phyloP scores from a whole-genome alignment of 345 rosid genomes.

The Isatis tinctoria region DNA sequence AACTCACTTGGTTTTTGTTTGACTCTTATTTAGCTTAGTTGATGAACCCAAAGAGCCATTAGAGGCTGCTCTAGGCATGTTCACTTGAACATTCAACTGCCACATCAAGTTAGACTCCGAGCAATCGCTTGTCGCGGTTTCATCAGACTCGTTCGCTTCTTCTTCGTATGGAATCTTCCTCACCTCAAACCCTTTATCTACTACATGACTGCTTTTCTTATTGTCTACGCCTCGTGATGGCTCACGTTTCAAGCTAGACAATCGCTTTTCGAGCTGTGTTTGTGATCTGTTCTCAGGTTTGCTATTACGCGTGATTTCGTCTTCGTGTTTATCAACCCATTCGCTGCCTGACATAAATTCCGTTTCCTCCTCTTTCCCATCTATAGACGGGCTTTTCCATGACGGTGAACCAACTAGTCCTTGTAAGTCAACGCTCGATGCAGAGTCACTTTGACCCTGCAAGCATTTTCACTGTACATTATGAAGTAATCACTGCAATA shows the following conservation, averaged over 20 bases:
- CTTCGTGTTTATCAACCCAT: constrained; percentile 40
- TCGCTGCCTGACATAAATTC: constrained; percentile 50
- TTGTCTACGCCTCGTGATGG: not conserved
- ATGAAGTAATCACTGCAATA: constrained; percentile 8
- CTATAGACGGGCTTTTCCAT: constrained; percentile 37
- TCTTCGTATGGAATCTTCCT: constrained; percentile 35
- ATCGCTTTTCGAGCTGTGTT: constrained; percentile 14
- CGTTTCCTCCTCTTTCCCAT: constrained; percentile 49
- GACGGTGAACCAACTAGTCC: constrained; percentile 64
- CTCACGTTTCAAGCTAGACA: constrained; percentile 23
- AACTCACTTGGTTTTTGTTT: constrained; percentile 36
- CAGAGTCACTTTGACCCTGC: constrained; percentile 43
- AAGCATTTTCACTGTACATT: constrained; percentile 19
- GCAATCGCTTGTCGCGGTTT: constrained; percentile 61
- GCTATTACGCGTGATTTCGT: constrained; percentile 25
- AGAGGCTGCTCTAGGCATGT: constrained; percentile 40
- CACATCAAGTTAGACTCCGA: constrained; percentile 62
- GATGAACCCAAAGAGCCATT: constrained; percentile 39
- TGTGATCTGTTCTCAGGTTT: constrained; percentile 42
- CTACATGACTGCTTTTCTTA: constrained; percentile 26
- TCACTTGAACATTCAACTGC: constrained; percentile 66
- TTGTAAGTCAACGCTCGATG: constrained; percentile 60
- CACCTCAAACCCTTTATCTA: constrained; percentile 43
- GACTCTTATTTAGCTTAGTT: constrained; percentile 48
- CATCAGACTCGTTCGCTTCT: constrained; percentile 53